Evolutionary conservation across 2,329 filamentous ascomycete species (phyloP).

Genomic region (Talaromyces albobiverticillius): DNA sequence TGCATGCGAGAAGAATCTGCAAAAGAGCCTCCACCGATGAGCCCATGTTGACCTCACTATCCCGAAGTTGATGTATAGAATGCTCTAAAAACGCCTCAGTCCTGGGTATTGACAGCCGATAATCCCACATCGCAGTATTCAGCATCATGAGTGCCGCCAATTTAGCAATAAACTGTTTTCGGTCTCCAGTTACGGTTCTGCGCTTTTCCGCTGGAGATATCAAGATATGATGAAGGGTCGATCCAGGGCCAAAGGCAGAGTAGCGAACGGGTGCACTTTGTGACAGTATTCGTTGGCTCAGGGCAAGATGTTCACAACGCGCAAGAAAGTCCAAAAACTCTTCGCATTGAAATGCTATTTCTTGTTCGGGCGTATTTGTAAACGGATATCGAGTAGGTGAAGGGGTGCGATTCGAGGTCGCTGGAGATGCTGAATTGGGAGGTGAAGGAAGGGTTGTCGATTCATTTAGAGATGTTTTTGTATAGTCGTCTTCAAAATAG

Average conservation of each 20-base stretch:
- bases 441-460: conserved; percentile 20
- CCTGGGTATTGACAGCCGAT: conserved; percentile 28
- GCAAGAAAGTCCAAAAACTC: conserved; percentile 38
- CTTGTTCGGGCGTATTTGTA: conserved; percentile 22
- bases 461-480: background rate
- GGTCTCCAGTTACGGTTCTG: conserved; percentile 33
- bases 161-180: conserved; percentile 39
- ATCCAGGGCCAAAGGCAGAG: conserved; percentile 27
- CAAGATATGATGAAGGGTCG: conserved; percentile 33
- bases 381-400: conserved; percentile 1
- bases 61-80: conserved; percentile 28
- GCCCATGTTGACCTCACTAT: conserved; percentile 35
- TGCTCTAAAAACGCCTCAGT: conserved; percentile 33
- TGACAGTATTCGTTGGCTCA: conserved; percentile 23
- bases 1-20: conserved; percentile 37
- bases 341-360: conserved; percentile 34
- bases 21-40: conserved; percentile 38
- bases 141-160: conserved; percentile 35
- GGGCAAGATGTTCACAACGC: conserved; percentile 35
- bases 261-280: conserved; percentile 22
- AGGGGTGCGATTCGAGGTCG: conserved; percentile 10
- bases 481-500: conserved; percentile 28
- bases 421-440: conserved; percentile 12
- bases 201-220: conserved; percentile 30
- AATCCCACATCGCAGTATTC: conserved; percentile 41